phyloP scores from a whole-genome alignment of 768 basidiomycete species.

The Mycena kentingensis region DNA sequence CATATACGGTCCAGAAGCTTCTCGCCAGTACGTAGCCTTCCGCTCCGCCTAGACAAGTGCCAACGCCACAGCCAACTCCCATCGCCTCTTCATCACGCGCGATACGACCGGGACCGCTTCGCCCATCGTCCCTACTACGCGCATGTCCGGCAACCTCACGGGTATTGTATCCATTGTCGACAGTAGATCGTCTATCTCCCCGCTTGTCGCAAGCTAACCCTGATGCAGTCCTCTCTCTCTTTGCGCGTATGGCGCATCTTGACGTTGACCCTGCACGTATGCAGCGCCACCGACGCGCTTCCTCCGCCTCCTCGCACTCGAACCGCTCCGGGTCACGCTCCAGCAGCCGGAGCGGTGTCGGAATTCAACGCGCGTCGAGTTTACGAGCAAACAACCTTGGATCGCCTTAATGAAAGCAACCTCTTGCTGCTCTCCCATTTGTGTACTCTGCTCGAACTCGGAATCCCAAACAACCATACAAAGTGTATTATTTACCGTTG shows the following conservation, averaged over 20 bases:
- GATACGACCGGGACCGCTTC: slow-evolving; percentile 56
- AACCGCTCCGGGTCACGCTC: slow-evolving; percentile 44
- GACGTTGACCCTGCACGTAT: slow-evolving; percentile 77
- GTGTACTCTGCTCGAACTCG: too few species aligned
- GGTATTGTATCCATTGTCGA: slow-evolving; percentile 86
- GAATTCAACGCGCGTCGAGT: slow-evolving; percentile 17
- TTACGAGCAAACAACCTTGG: slow-evolving; percentile 11
- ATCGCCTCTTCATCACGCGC: slow-evolving; percentile 76
- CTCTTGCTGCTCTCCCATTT: too few species aligned
- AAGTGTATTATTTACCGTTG: too few species aligned
- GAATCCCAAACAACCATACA: too few species aligned
- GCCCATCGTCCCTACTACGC: slow-evolving; percentile 44
- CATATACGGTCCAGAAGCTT: slow-evolving; percentile 77
- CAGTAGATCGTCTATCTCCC: slow-evolving; percentile 49
- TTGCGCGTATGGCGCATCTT: slow-evolving; percentile 74
- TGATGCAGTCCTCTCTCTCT: slow-evolving; percentile 68
- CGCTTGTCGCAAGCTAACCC: slow-evolving; percentile 1
- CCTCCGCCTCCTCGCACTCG: slow-evolving; percentile 65
- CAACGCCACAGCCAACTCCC: slow-evolving; percentile 61
- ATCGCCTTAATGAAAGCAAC: too few species aligned
- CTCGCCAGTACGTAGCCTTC: slow-evolving; percentile 65
- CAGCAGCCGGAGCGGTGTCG: slow-evolving; percentile 34
- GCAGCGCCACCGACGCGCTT: slow-evolving; percentile 78
- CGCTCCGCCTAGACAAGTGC: not conserved
- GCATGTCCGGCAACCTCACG: slow-evolving; percentile 50